phyloP scores from a whole-genome alignment of 345 rosid genomes.

The Syzygium aqueum region DNA sequence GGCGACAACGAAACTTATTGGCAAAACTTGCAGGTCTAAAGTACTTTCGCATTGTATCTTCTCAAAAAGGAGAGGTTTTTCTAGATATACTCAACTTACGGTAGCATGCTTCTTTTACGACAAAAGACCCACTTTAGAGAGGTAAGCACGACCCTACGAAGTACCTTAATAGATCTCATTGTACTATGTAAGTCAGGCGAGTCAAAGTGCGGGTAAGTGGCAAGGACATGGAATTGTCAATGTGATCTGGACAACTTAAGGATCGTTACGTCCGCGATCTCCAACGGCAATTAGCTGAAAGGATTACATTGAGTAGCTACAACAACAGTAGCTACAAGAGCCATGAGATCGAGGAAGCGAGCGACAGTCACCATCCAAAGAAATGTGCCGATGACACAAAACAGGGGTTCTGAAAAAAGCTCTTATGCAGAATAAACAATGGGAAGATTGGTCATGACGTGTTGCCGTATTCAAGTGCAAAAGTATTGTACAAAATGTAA shows the following conservation, averaged over 20 bases:
- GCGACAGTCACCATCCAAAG: background rate
- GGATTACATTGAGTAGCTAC: background rate
- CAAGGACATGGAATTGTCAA: too few species aligned
- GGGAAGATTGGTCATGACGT: background rate
- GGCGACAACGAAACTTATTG: background rate
- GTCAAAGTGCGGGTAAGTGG: too few species aligned
- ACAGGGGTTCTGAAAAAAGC: background rate
- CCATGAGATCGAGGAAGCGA: background rate
- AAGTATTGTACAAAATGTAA: too few species aligned
- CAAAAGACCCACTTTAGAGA: too few species aligned
- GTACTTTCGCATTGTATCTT: background rate
- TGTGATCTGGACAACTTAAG: too few species aligned
- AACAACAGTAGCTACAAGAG: background rate
- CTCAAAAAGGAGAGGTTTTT: too few species aligned
- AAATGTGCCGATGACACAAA: background rate
- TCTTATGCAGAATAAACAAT: background rate
- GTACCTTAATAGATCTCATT: too few species aligned
- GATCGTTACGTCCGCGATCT: background rate
- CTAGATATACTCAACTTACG: too few species aligned
- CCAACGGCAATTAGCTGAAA: accelerated
- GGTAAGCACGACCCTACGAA: too few species aligned
- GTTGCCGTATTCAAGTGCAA: too few species aligned
- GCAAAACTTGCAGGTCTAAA: background rate
- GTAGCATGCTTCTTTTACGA: too few species aligned
- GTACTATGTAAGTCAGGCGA: too few species aligned